A percentile compares a stretch with the other conserved stretches of the same genome.
These are phyloP conservation scores for Daldinia bambusicola DNA, from an alignment of 495 filamentous ascomycete species.

Conservation along the genomic window DNA sequence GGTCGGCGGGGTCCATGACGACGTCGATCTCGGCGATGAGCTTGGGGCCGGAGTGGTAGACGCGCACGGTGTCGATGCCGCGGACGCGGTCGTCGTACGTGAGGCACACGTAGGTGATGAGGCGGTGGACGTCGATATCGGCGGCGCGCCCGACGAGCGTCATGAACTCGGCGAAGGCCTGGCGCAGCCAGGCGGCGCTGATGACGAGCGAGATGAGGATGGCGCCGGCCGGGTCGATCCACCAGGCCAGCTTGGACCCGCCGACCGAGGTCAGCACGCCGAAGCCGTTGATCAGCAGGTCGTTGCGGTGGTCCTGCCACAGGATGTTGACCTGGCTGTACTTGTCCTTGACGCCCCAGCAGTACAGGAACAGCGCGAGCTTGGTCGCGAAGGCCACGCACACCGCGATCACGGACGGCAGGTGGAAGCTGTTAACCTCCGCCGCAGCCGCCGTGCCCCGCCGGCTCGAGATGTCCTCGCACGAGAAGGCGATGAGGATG, in stretches of 20 bases:
- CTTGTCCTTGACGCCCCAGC: constrained; percentile 86
- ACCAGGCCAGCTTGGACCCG: constrained; percentile 89
- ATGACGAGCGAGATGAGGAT: constrained; percentile 83
- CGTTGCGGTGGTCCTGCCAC: constrained; percentile 92
- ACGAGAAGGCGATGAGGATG: constrained; percentile 89
- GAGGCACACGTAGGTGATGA: constrained; percentile 96
- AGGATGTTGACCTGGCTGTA: constrained; percentile 91
- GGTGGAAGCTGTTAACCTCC: constrained; percentile 71
- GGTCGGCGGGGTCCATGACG: constrained; percentile 77
- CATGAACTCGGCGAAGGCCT: constrained; percentile 90
- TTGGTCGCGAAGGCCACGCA: constrained; percentile 86
- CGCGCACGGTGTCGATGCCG: constrained; percentile 92
- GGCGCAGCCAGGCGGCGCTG: constrained; percentile 79
- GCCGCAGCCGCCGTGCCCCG: constrained; percentile 53
- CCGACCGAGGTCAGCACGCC: constrained; percentile 90
- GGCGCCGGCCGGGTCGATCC: constrained; percentile 94
- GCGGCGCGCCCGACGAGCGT: constrained; percentile 90
- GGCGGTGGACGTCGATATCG: constrained; percentile 83
- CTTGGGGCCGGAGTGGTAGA: constrained; percentile 89
- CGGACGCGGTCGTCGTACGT: constrained; percentile 84
- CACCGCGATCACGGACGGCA: constrained; percentile 91
- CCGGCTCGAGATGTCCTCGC: constrained; percentile 68
- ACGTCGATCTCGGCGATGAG: constrained; percentile 92
- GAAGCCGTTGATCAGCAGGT: constrained; percentile 88
- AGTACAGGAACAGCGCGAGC: constrained; percentile 85